phyloP scores from a whole-genome alignment of 2,329 filamentous ascomycete genomes.

The Cladophialophora carrionii region DNA sequence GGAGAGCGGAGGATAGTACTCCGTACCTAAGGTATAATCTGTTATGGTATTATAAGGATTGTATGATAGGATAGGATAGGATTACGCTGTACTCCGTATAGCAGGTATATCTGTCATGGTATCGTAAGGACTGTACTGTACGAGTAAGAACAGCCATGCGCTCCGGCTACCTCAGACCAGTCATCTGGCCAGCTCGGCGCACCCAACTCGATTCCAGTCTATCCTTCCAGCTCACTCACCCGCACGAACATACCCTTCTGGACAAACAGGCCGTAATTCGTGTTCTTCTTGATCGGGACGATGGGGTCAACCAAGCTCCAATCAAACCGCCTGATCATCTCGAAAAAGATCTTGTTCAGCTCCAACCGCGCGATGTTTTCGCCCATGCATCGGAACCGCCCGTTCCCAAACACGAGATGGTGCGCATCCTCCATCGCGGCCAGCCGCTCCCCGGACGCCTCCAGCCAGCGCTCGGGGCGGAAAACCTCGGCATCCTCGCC shows the following conservation, averaged over 20 bases:
- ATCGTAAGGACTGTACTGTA: no score
- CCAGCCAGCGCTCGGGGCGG: slow-evolving; percentile 17
- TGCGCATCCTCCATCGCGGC: slow-evolving; percentile 18
- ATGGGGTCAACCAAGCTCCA: slow-evolving; percentile 26
- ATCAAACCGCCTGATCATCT: slow-evolving; percentile 37
- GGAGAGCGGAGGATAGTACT: no score
- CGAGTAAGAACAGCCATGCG: no score
- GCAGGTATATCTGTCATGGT: no score
- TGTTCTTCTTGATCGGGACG: slow-evolving; percentile 16
- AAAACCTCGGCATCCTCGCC: slow-evolving; percentile 16
- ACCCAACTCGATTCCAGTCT: background rate
- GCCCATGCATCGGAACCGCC: slow-evolving; percentile 11
- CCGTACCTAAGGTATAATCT: no score
- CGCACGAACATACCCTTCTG: slow-evolving; percentile 30
- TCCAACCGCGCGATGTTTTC: slow-evolving; percentile 17
- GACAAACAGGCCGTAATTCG: slow-evolving; percentile 29
- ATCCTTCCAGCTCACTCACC: slow-evolving; percentile 23
- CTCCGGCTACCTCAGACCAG: background rate
- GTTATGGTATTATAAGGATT: no score
- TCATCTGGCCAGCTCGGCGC: background rate
- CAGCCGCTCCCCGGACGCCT: slow-evolving; percentile 12
- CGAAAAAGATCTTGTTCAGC: slow-evolving; percentile 34
- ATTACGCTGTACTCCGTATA: no score
- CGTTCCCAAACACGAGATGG: slow-evolving; percentile 21
- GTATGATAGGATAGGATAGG: no score